Conservation (phyloP, 495 filamentous ascomycete species). For the Annulohypoxylon maeteangense region DNA sequence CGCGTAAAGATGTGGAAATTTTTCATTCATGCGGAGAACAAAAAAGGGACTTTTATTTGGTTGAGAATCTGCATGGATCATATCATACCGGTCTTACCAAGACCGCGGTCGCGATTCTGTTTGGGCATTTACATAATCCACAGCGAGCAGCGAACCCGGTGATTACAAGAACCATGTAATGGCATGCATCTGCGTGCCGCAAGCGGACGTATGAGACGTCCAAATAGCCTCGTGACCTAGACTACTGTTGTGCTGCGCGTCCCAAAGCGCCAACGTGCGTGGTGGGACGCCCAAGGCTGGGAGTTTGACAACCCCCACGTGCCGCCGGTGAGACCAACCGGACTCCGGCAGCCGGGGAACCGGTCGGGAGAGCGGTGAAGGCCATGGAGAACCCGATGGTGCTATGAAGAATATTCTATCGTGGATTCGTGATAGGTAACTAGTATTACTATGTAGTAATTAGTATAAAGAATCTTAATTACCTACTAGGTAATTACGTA, state of each 20-base stretch:
- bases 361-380: conserved; percentile 26
- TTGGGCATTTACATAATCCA: background rate
- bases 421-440: no score
- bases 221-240: conserved; percentile 41
- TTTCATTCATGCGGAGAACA: background rate
- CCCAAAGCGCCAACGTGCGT: background rate
- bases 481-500: conserved; percentile 9
- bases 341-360: conserved; percentile 33
- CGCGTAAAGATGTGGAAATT: background rate
- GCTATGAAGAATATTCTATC: conserved; percentile 11
- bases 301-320: conserved; percentile 33
- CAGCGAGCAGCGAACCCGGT: conserved; percentile 11
- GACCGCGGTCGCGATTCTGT: background rate
- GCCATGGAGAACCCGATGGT: conserved; percentile 16
- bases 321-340: conserved; percentile 38
- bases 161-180: background rate
- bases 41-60: background rate
- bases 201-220: conserved; percentile 41
- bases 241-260: conserved; percentile 33
- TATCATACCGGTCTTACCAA: background rate
- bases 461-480: background rate
- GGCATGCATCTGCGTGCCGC: conserved; percentile 25
- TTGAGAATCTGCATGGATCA: background rate
- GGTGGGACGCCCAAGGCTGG: conserved; percentile 22
- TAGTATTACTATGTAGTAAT: no score